Evolutionary conservation across 2,329 filamentous ascomycete species (phyloP), one percentile per base, ranked within the genome.

Genomic region (Beauveria bassiana): DNA sequence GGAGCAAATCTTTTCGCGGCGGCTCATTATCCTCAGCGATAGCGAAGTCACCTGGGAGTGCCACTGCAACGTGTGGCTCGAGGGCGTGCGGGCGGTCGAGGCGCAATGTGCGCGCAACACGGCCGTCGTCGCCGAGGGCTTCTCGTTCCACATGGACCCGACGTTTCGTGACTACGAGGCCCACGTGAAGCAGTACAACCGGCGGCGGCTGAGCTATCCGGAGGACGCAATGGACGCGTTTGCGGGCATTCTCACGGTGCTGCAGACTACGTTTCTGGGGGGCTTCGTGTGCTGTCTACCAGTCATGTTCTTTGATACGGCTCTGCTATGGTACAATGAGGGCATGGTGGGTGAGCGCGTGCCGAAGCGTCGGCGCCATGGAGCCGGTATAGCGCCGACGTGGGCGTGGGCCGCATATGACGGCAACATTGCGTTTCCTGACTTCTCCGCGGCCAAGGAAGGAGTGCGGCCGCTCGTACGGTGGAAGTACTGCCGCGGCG

Each of bases 31-130:
- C 18, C 46, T 63, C 40, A 20, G 40, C 26, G 54, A 63, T 16
- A n/a, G 3, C 20, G 56, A 34, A 3, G 46, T 59, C 9, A 42
- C 55, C 7, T 63, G 61, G 61, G 61, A 63, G 53, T 63, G 61
- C 28, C 51, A 55, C 58, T 63, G 61, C 50, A 55, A 34, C 46
- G 50, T 63, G n/a, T 63, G 61, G 61, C 57, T 59, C n/a, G 61
- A 63, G 45, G 61, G 57, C 43, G 58, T 61, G n/a, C 9, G 9
- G 31, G 58, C 58, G 42, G 43, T 51, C 22, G 58, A 61, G 58
- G n/a, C 50, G 40, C 50, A 40, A 51, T 61, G 58, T 43, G 58
- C 50, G 18, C 58, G 58, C 43, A 61, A 61, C 43, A 61, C 58
- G 31, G 53, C 57, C 28, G 61, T 55, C 31, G 49, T 61, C 7